These are phyloP conservation scores for Metroxylon sagu DNA, from an alignment of 176 grass and related monocot species.

Conservation along the genomic window DNA sequence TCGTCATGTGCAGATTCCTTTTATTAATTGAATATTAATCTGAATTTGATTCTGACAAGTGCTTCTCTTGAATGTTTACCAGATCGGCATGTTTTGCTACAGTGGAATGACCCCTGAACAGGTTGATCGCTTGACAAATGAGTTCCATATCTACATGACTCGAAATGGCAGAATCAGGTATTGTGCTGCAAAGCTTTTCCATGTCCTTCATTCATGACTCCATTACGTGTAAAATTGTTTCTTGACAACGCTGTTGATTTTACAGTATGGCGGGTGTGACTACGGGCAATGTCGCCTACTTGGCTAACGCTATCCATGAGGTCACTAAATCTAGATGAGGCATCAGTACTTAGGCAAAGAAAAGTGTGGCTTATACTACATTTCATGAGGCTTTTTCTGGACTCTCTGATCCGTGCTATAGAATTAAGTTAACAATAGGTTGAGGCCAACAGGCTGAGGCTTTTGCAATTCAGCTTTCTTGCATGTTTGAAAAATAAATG, in stretches of 20 bases:
- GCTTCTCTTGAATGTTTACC: background rate
- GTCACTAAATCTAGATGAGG: slow-evolving; percentile 54
- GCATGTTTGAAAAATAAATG: too few relatives aligned
- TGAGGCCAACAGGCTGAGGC: too few relatives aligned
- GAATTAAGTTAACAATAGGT: too few relatives aligned
- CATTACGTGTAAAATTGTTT: background rate
- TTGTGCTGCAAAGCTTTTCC: too few relatives aligned
- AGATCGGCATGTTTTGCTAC: slow-evolving; percentile 99
- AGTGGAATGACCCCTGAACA: slow-evolving; percentile 95
- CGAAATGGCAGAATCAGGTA: slow-evolving; percentile 96
- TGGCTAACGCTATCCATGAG: slow-evolving; percentile 88
- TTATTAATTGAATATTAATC: too few relatives aligned
- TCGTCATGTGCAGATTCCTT: too few relatives aligned
- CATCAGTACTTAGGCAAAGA: slow-evolving; percentile 3
- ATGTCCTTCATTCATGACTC: too few relatives aligned
- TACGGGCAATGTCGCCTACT: slow-evolving; percentile 53
- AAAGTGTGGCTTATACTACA: slow-evolving; percentile 6
- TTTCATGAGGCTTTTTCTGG: slow-evolving; percentile 8
- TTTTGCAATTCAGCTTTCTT: too few relatives aligned
- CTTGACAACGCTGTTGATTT: background rate
- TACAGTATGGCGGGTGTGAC: slow-evolving; percentile 95
- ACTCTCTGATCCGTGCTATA: too few relatives aligned
- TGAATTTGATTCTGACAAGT: background rate
- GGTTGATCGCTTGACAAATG: slow-evolving; percentile 71
- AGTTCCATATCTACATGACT: slow-evolving; percentile 96